Evolutionary conservation across 805 yeast species (phyloP).

Genomic region (Blastobotrys chiropterorum): DNA sequence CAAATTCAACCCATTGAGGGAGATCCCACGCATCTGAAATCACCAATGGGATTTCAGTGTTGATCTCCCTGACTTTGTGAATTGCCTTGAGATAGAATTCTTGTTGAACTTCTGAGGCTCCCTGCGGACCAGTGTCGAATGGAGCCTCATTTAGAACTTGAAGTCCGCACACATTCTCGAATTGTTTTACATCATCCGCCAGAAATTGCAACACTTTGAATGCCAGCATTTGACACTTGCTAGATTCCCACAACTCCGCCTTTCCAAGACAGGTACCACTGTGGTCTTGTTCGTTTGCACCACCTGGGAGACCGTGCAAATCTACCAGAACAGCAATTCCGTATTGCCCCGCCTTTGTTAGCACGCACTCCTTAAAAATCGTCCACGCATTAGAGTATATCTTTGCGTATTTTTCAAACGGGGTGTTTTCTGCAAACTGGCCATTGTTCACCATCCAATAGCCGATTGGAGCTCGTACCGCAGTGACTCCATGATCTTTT

Average conservation of each 20-base stretch:
- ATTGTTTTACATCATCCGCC: slow-evolving; percentile 49
- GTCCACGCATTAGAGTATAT: slow-evolving; percentile 77
- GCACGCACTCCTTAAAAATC: slow-evolving; percentile 43
- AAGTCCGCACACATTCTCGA: slow-evolving; percentile 71
- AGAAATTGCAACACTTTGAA: slow-evolving; percentile 50
- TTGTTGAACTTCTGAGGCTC: slow-evolving; percentile 34
- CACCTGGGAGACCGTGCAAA: slow-evolving; percentile 85
- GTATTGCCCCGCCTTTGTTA: slow-evolving; percentile 53
- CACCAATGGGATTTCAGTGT: slow-evolving; percentile 57
- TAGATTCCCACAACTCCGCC: slow-evolving; percentile 59
- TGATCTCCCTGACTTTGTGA: slow-evolving; percentile 49
- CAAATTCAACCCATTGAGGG: slow-evolving; percentile 66
- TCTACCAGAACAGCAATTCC: slow-evolving; percentile 76
- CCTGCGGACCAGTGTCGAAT: slow-evolving; percentile 39
- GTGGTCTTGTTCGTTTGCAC: slow-evolving; percentile 83
- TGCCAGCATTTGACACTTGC: slow-evolving; percentile 35
- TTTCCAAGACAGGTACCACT: slow-evolving; percentile 60
- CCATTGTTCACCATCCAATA: slow-evolving; percentile 83
- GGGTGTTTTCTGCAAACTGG: slow-evolving; percentile 49
- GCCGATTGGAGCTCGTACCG: slow-evolving; percentile 83
- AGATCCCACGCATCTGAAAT: slow-evolving; percentile 96
- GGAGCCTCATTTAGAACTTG: slow-evolving; percentile 84
- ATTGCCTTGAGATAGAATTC: slow-evolving; percentile 62
- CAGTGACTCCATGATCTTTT: slow-evolving; percentile 57
- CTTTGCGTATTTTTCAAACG: slow-evolving; percentile 46